Conservation (phyloP, 805 yeast genomes). For the Candida pini region DNA sequence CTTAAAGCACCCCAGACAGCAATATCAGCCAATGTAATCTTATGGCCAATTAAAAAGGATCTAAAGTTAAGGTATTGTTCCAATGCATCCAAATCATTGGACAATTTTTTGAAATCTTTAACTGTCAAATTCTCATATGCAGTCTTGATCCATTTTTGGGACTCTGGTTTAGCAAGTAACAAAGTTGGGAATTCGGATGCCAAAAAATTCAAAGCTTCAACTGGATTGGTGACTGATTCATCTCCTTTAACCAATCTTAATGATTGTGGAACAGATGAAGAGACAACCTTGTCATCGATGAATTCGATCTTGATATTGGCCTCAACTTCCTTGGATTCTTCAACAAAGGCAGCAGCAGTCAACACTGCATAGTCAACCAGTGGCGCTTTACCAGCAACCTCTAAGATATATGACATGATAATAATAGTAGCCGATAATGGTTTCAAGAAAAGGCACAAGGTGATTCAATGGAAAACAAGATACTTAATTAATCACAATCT, state of each 20-base stretch:
- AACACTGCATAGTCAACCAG: constrained; percentile 72
- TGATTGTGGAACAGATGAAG: constrained; percentile 34
- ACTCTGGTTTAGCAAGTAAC: constrained; percentile 30
- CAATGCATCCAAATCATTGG: constrained; percentile 70
- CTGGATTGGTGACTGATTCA: constrained; percentile 36
- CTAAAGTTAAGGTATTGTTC: constrained; percentile 83
- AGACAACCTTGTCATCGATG: constrained; percentile 66
- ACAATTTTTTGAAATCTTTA: constrained; percentile 84
- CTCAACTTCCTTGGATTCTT: constrained; percentile 35
- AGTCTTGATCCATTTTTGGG: constrained; percentile 61
- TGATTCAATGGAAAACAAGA: too few species aligned
- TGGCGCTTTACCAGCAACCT: constrained; percentile 83
- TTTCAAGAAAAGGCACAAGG: too few species aligned
- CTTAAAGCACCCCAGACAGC: constrained; percentile 92
- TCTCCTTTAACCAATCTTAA: constrained; percentile 41
- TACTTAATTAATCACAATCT: too few species aligned
- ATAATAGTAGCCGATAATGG: too few species aligned
- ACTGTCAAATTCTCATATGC: constrained; percentile 64
- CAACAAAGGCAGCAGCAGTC: constrained; percentile 73
- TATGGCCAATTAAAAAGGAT: constrained; percentile 66
- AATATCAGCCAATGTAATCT: constrained; percentile 71
- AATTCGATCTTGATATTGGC: constrained; percentile 54
- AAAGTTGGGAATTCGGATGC: constrained; percentile 48
- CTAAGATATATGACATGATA: constrained; percentile 46
- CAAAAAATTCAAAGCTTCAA: constrained; percentile 42